These are phyloP conservation scores for Citrus unshiu DNA, from an alignment of 345 rosid genomes.

Conservation along the genomic window DNA sequence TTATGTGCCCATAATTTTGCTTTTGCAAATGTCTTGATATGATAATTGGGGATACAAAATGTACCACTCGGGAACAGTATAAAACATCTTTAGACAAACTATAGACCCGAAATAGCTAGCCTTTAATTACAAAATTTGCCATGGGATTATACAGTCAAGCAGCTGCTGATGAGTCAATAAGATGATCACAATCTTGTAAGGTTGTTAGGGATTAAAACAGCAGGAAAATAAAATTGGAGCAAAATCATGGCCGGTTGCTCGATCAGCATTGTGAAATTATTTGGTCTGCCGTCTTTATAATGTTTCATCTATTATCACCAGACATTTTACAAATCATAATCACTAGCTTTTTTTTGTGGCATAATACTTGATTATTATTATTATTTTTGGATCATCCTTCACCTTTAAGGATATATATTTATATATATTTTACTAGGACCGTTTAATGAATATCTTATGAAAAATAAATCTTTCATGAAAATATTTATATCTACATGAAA, in stretches of 20 bases:
- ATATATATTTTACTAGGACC: too few species aligned
- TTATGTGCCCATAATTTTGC: not conserved
- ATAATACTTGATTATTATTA: too few species aligned
- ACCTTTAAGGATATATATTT: too few species aligned
- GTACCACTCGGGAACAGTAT: not conserved
- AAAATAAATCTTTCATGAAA: too few species aligned
- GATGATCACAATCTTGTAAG: not conserved
- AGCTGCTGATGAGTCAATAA: not conserved
- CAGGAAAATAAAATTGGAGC: not conserved
- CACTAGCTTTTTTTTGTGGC: too few species aligned
- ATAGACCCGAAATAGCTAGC: not conserved
- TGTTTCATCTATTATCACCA: not conserved
- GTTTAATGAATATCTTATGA: too few species aligned
- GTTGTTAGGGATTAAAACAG: not conserved
- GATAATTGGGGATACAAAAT: not conserved
- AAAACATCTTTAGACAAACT: not conserved
- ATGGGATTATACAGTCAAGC: not conserved
- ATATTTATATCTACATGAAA: too few species aligned
- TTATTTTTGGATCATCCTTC: too few species aligned
- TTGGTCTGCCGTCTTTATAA: slow-evolving; percentile 2
- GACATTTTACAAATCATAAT: too few species aligned
- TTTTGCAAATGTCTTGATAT: not conserved
- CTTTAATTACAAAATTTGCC: too few species aligned
- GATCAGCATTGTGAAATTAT: not conserved
- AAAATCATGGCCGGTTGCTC: not conserved